These are phyloP conservation scores for Amanita molliuscula DNA, from an alignment of 768 basidiomycete species.

Conservation along the genomic window DNA sequence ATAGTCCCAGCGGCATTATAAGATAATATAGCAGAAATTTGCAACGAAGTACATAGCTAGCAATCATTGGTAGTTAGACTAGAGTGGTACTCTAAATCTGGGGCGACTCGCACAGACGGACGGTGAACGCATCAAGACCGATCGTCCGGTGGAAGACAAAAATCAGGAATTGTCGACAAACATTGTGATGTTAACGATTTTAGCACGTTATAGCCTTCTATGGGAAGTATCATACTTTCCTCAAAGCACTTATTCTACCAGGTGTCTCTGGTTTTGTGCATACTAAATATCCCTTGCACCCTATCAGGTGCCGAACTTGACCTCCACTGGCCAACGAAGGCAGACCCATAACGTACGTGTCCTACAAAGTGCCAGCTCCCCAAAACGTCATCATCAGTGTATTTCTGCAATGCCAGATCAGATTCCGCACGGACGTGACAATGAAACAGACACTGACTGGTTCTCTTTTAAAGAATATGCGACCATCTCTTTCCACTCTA, in stretches of 20 bases:
- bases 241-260: slow-evolving; percentile 1
- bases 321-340: slow-evolving; percentile 47
- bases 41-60: neutral
- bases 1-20: neutral
- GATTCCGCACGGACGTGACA: neutral
- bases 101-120: too few relatives aligned
- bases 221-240: neutral
- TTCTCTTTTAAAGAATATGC: slow-evolving; percentile 49
- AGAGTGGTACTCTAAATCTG: too few relatives aligned
- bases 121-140: too few relatives aligned
- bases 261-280: slow-evolving; percentile 28
- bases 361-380: slow-evolving; percentile 54
- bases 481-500: slow-evolving; percentile 46
- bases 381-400: slow-evolving; percentile 23
- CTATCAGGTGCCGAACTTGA: slow-evolving; percentile 22
- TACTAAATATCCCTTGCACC: slow-evolving; percentile 47
- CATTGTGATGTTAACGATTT: too few relatives aligned
- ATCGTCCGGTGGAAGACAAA: too few relatives aligned
- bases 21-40: neutral
- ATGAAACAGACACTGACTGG: slow-evolving; percentile 32
- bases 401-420: slow-evolving; percentile 23
- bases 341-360: slow-evolving; percentile 33
- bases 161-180: too few relatives aligned
- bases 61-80: too few relatives aligned
- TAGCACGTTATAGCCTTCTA: neutral